Evolutionary conservation across 2,329 filamentous ascomycete species (phyloP).

Genomic region (Dichotomopilus funicola): DNA sequence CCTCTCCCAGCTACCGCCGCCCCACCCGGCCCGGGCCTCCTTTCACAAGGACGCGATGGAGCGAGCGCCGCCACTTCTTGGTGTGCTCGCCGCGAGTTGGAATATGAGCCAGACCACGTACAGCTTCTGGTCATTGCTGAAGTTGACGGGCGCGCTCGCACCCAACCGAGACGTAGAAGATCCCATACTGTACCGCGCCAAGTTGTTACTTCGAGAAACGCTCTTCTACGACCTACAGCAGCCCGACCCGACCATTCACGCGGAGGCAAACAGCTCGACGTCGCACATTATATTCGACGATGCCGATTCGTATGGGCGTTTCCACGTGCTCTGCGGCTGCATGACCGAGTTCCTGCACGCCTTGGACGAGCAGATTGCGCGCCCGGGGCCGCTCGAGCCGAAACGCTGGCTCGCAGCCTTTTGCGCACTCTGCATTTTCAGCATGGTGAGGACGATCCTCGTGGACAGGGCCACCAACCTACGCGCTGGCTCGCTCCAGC

Average conservation of each 20-base stretch:
- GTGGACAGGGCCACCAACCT: slow-evolving; percentile 37
- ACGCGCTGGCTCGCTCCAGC: slow-evolving; percentile 20
- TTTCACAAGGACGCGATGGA: slow-evolving; percentile 36
- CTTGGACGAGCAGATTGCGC: slow-evolving; percentile 42
- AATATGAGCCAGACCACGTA: slow-evolving; percentile 44
- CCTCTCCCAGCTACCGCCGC: slow-evolving; percentile 35
- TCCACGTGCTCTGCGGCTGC: slow-evolving; percentile 43
- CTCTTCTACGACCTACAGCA: slow-evolving; percentile 49
- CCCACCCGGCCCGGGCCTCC: slow-evolving; percentile 33
- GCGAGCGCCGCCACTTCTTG: slow-evolving; percentile 43
- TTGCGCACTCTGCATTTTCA: slow-evolving; percentile 53
- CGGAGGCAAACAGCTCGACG: slow-evolving; percentile 31
- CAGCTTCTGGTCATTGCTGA: slow-evolving; percentile 47
- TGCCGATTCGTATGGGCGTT: slow-evolving; percentile 42
- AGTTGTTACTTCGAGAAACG: slow-evolving; percentile 49
- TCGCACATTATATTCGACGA: slow-evolving; percentile 35
- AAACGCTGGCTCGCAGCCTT: slow-evolving; percentile 47
- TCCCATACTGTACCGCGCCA: slow-evolving; percentile 47
- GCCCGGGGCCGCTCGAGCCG: slow-evolving; percentile 33
- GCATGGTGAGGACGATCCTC: slow-evolving; percentile 46
- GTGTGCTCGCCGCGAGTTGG: slow-evolving; percentile 45
- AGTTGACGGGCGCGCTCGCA: slow-evolving; percentile 44
- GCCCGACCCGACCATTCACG: slow-evolving; percentile 39
- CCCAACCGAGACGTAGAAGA: slow-evolving; percentile 43
- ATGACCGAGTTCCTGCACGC: slow-evolving; percentile 47